Evolutionary conservation across 495 filamentous ascomycete species (phyloP).

Genomic region (Pseudoneurospora amorphoporcata): DNA sequence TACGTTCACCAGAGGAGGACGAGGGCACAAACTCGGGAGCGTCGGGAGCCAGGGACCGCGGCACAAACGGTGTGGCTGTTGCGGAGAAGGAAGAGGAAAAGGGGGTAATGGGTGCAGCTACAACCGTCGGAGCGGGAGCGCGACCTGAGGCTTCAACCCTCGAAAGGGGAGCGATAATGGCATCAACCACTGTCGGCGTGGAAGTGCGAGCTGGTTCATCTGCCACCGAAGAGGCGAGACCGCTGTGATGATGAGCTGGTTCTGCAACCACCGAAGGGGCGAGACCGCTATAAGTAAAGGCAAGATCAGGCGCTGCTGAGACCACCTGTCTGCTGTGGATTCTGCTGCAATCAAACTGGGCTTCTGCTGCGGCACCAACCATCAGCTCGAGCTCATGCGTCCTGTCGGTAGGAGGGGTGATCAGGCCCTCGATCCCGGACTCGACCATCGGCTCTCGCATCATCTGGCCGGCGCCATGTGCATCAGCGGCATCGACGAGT

Average conservation of each 20-base stretch:
- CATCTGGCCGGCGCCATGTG: neutral
- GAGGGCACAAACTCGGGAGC: neutral
- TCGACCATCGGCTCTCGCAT: neutral
- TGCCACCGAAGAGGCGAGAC: neutral
- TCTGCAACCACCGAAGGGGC: neutral
- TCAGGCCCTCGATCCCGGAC: neutral
- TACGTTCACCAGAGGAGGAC: neutral
- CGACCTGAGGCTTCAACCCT: too few relatives aligned
- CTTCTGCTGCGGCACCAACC: neutral
- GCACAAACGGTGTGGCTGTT: neutral
- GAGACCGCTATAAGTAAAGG: neutral
- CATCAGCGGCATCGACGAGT: neutral
- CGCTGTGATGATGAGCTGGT: neutral
- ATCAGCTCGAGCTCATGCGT: neutral
- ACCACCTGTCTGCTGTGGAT: neutral
- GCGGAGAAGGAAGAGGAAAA: neutral
- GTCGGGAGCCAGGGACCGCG: neutral
- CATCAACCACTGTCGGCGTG: neutral
- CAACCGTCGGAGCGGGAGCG: too few relatives aligned
- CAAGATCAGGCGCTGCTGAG: neutral
- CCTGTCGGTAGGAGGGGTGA: neutral
- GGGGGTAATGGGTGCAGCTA: too few relatives aligned
- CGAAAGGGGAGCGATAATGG: too few relatives aligned
- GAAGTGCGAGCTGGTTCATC: neutral
- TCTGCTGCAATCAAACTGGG: neutral